Conservation (phyloP, 495 filamentous ascomycete species). For the Penicillium coprophilum region DNA sequence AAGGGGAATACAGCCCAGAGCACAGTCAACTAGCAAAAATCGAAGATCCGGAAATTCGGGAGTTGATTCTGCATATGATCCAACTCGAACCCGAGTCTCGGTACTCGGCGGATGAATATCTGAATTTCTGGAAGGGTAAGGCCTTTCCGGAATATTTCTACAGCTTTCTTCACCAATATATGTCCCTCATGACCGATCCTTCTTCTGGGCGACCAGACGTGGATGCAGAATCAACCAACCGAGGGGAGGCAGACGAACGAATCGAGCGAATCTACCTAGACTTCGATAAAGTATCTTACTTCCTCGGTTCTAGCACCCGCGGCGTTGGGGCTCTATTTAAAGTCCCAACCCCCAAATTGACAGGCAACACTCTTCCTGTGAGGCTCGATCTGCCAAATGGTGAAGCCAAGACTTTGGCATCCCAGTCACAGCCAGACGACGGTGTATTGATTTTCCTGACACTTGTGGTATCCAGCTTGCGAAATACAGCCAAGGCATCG, state of each 20-base stretch:
- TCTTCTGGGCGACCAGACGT: conserved; percentile 69
- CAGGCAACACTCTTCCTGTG: conserved; percentile 62
- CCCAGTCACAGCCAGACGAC: conserved; percentile 59
- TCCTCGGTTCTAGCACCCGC: conserved; percentile 57
- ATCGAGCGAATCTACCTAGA: conserved; percentile 91
- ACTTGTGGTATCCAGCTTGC: conserved; percentile 79
- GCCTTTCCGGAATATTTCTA: conserved; percentile 96
- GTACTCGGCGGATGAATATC: conserved; percentile 91
- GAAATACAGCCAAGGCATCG: conserved; percentile 85
- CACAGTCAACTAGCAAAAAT: conserved; percentile 80
- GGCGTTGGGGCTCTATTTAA: conserved; percentile 24
- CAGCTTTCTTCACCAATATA: conserved; percentile 94
- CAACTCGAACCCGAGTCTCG: conserved; percentile 86
- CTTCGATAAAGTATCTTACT: conserved; percentile 96
- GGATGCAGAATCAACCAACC: conserved; percentile 60
- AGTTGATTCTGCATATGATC: conserved; percentile 93
- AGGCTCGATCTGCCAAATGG: conserved; percentile 86
- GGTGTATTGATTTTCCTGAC: conserved; percentile 91
- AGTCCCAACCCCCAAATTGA: conserved; percentile 28
- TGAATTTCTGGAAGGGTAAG: conserved; percentile 87
- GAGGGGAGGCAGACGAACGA: conserved; percentile 83
- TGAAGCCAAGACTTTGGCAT: conserved; percentile 55
- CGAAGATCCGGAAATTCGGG: conserved; percentile 79
- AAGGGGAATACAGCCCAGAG: conserved; percentile 86
- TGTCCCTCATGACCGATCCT: conserved; percentile 95